Percentiles rank a stretch among this genome's conserved stretches.
These are phyloP conservation scores for Phaeolepiota aurea DNA, from an alignment of 768 basidiomycete genomes.

Conservation along the genomic window DNA sequence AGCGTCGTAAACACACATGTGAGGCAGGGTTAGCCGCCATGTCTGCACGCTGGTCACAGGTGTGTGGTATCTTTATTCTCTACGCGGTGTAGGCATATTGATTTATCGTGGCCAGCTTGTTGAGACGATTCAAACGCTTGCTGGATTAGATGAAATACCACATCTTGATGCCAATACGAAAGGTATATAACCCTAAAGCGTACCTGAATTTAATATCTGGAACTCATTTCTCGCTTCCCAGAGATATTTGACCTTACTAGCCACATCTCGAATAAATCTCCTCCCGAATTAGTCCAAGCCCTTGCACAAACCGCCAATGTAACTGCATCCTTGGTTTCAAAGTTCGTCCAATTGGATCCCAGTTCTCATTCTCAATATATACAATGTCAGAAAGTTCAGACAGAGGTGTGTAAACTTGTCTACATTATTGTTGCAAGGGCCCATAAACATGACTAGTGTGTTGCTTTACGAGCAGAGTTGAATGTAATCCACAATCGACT, in stretches of 20 bases:
- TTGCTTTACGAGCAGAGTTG: constrained; percentile 50
- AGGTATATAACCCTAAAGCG: constrained; percentile 21
- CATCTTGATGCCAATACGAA: constrained; percentile 29
- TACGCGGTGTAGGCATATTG: constrained; percentile 4
- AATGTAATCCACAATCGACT: constrained; percentile 39
- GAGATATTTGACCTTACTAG: constrained; percentile 40
- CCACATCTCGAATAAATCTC: constrained; percentile 27
- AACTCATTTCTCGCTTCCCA: constrained; percentile 11
- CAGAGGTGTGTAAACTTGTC: constrained; percentile 44
- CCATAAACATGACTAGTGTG: constrained; percentile 32
- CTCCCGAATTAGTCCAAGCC: constrained; percentile 29
- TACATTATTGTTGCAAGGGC: neutral
- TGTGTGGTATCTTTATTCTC: constrained; percentile 20
- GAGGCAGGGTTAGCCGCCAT: constrained; percentile 69
- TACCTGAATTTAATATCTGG: constrained; percentile 1
- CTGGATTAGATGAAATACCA: constrained; percentile 42
- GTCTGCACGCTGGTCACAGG: constrained; percentile 76
- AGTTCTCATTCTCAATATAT: constrained; percentile 21
- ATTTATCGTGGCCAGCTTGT: constrained; percentile 39
- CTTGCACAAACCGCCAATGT: constrained; percentile 48
- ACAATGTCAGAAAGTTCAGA: constrained; percentile 43
- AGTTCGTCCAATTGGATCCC: constrained; percentile 40
- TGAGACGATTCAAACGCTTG: constrained; percentile 54
- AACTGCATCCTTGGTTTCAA: constrained; percentile 51
- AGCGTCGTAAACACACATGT: constrained; percentile 54